Base-by-base conservation (phyloP, 768 basidiomycete genomes). In the Dioszegia crocea region DNA sequence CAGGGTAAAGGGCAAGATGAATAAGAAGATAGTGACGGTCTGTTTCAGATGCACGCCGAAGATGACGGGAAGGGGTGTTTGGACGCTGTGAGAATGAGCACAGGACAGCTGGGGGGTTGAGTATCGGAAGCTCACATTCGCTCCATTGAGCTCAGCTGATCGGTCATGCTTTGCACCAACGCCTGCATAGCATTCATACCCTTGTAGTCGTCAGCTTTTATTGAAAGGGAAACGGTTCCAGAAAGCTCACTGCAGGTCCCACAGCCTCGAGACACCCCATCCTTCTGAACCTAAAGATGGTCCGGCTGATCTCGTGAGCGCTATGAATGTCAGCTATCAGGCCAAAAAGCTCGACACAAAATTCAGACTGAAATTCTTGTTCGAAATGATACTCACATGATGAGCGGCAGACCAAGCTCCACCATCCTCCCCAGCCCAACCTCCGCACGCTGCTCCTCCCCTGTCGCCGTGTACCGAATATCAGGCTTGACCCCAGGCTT, bases 11-110 rank as follows among this genome's bases (percentile, higher is more conserved):
- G 94, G 94, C 8, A 98, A 82, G 19, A 89, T 85, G 72, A 92
- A 91, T 8, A 98, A 84, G 79, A 94, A 96, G 0, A 94, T 78
- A 1, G 88, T 87, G n/a, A 94, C 89, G 64, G 88, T 89, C 85
- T 97, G 93, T 75, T 94, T 93, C 69, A 94, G 79, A 77, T 96
- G 92, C 59, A 97, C 87, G 39, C 88, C 85, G 57, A 65, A 68
- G 30, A 52, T 40, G n/a, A 65, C 67, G 9, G 73, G 73, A 14
- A 74, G 64, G 4, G 73, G 73, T 0, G 70, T 74, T 58, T 49
- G 46, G 23, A 53, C 19, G 2, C 62, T 56, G 52, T 59, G 56
- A 33, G 14, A 54, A 58, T 60, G 49, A 58, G 56, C 46, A 16
- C 8, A 43, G 40, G 14, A 9, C 40, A 17, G 40, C 8, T 43